Evolutionary conservation across 495 filamentous ascomycete species (phyloP).

Genomic region (Trichoderma orchidacearum): DNA sequence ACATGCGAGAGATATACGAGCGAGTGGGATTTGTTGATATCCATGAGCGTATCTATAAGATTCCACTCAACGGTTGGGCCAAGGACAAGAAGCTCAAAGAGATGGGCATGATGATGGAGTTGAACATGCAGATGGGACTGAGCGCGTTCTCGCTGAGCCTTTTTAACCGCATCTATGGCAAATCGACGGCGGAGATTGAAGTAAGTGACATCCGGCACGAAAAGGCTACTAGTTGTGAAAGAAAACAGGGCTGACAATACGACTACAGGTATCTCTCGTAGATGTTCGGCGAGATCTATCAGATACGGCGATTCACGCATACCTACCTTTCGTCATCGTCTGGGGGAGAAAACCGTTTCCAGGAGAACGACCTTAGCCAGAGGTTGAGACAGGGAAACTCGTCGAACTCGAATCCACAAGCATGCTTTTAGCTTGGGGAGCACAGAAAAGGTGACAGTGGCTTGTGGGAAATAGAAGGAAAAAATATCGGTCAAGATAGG

Average conservation of each 20-base stretch:
- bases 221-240: conserved; percentile 1
- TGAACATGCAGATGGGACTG: conserved; percentile 16
- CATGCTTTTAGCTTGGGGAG: too few species aligned
- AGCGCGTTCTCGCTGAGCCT: conserved; percentile 15
- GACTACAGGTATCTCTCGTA: conserved; percentile 39
- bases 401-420: too few species aligned
- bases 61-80: conserved; percentile 44
- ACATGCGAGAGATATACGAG: conserved; percentile 40
- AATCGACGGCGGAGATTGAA: conserved; percentile 26
- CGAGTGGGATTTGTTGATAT: conserved; percentile 53
- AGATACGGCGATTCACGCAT: conserved; percentile 40
- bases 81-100: conserved; percentile 11
- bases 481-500: too few species aligned
- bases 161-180: conserved; percentile 20
- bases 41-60: conserved; percentile 36
- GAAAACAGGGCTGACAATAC: neutral
- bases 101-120: conserved; percentile 21
- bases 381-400: too few species aligned
- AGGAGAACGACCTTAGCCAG: neutral
- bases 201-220: conserved; percentile 11
- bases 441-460: neutral
- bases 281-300: conserved; percentile 42
- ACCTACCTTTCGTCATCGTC: conserved; percentile 38
- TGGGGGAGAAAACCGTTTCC: conserved; percentile 37
- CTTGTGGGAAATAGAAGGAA: neutral